phyloP scores from a whole-genome alignment of 2,329 filamentous ascomycete genomes.

The Neophaeococcomyces mojaviensis region DNA sequence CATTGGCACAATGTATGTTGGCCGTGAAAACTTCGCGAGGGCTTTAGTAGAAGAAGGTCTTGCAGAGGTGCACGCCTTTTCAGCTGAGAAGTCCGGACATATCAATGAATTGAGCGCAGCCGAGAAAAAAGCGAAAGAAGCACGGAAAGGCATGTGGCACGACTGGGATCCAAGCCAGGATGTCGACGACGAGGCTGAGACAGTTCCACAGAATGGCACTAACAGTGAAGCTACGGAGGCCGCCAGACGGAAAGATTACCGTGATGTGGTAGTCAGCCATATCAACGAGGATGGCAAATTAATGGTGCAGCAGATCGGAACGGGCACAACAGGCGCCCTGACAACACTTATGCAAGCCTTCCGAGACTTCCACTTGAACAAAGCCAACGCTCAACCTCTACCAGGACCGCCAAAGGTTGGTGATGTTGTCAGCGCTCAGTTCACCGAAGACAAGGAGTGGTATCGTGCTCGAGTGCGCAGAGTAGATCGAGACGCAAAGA shows the following conservation, averaged over 20 bases:
- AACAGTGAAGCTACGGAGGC: constrained; percentile 48
- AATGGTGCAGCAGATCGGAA: constrained; percentile 85
- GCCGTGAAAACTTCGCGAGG: constrained; percentile 93
- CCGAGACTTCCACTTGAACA: constrained; percentile 79
- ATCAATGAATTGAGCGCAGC: constrained; percentile 78
- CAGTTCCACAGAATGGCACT: constrained; percentile 35
- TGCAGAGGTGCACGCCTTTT: constrained; percentile 86
- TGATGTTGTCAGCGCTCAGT: constrained; percentile 84
- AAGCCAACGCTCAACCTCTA: constrained; percentile 68
- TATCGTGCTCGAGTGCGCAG: constrained; percentile 86
- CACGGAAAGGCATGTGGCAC: constrained; percentile 79
- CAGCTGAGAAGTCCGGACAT: constrained; percentile 90
- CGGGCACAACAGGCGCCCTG: constrained; percentile 68
- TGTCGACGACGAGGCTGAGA: constrained; percentile 50
- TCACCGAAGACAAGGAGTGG: constrained; percentile 84
- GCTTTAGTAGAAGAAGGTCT: constrained; percentile 86
- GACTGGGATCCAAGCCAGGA: constrained; percentile 91
- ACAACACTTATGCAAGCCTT: constrained; percentile 87
- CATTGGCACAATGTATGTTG: constrained; percentile 88
- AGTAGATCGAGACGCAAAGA: constrained; percentile 84
- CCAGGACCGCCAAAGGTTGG: constrained; percentile 76
- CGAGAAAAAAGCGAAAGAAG: constrained; percentile 83
- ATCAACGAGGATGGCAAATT: constrained; percentile 74
- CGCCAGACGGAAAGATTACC: constrained; percentile 76
- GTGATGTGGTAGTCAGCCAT: constrained; percentile 86